A percentile compares a stretch with the other conserved stretches of the same genome.
Conservation (phyloP, 179 eudicot species). For the Carnegiea gigantea region DNA sequence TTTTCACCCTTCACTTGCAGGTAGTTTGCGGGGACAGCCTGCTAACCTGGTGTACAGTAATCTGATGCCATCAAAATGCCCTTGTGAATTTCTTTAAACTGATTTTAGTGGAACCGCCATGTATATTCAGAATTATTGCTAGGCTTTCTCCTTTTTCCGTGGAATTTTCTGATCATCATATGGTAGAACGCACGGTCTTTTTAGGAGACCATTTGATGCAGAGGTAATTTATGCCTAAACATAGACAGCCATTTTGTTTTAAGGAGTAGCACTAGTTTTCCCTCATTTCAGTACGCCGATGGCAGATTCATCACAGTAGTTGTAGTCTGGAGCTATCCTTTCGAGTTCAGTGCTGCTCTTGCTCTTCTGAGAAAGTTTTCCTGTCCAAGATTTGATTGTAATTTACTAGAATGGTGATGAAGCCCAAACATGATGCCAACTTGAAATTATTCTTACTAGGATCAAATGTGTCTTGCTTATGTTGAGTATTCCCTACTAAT, state of each 20-base stretch:
- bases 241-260: not conserved
- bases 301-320: not conserved
- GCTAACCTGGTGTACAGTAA: conserved; percentile 34
- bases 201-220: conserved; percentile 8
- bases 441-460: too few species aligned
- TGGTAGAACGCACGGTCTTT: conserved; percentile 7
- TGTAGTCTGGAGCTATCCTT: not conserved
- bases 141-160: not conserved
- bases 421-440: too few species aligned
- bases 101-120: conserved; percentile 16
- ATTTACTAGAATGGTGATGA: too few species aligned
- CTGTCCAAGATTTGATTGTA: too few species aligned
- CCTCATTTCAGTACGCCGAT: not conserved
- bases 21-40: conserved; percentile 12
- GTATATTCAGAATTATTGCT: conserved; percentile 22
- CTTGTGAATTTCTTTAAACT: conserved; percentile 19
- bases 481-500: too few species aligned
- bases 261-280: not conserved
- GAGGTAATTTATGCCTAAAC: conserved; percentile 1
- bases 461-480: too few species aligned
- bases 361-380: not conserved
- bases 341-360: not conserved
- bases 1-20: conserved; percentile 9
- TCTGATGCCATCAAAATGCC: conserved; percentile 15
- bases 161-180: not conserved